Evolutionary conservation across 176 grass and related monocot species (phyloP).

Genomic region (Triticum monococcum): DNA sequence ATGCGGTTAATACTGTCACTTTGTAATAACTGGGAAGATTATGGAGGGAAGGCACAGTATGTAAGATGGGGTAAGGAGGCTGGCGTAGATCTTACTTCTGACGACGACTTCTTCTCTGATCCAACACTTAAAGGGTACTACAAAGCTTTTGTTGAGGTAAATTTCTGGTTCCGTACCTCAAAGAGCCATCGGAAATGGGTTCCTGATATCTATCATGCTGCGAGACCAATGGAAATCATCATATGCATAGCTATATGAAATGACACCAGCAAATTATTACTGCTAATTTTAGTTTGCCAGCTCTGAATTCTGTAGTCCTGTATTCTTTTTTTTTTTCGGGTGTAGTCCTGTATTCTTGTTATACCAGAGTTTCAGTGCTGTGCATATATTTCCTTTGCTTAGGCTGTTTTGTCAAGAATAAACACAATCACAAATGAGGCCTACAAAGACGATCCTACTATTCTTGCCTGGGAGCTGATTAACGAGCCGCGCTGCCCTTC

Average conservation of each 20-base stretch:
- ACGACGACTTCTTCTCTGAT: slow-evolving; percentile 76
- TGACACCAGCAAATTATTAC: neutral
- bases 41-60: slow-evolving; percentile 80
- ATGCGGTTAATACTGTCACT: slow-evolving; percentile 61
- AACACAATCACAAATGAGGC: slow-evolving; percentile 69
- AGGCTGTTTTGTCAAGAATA: slow-evolving; percentile 69
- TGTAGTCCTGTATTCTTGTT: neutral
- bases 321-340: no score
- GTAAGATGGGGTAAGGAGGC: slow-evolving; percentile 62
- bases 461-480: slow-evolving; percentile 86
- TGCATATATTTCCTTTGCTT: slow-evolving; percentile 9
- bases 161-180: neutral
- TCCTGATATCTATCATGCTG: neutral
- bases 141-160: slow-evolving; percentile 83
- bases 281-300: neutral
- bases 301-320: neutral
- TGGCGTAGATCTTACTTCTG: slow-evolving; percentile 51
- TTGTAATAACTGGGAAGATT: slow-evolving; percentile 78
- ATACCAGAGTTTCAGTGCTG: neutral
- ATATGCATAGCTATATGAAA: neutral
- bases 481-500: slow-evolving; percentile 77
- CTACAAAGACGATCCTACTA: slow-evolving; percentile 83
- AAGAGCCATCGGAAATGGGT: neutral
- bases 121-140: slow-evolving; percentile 71
- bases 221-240: neutral